A percentile compares a stretch with the other conserved stretches of the same genome.
These are phyloP conservation scores for Pichia terricola DNA, from an alignment of 1,139 yeast genomes.

Conservation along the genomic window DNA sequence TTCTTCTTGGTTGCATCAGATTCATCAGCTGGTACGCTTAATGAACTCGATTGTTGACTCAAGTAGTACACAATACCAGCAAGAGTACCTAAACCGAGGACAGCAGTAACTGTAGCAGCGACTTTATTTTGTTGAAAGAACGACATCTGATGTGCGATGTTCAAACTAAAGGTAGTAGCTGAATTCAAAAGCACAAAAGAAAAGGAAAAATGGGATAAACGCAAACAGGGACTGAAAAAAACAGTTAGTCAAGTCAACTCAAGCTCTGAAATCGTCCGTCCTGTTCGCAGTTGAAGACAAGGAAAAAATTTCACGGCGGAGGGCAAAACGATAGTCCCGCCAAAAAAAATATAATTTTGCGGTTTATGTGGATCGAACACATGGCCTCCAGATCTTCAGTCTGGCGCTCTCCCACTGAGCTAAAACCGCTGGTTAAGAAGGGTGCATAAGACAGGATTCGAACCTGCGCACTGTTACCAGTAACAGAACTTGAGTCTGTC, in stretches of 20 bases:
- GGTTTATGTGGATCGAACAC: constrained; percentile 91
- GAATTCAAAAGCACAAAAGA: no score
- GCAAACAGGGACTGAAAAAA: no score
- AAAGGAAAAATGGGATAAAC: no score
- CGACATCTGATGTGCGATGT: constrained; percentile 2
- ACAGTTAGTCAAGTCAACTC: no score
- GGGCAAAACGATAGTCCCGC: background rate
- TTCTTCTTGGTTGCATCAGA: constrained; percentile 25
- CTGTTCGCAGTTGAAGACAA: background rate
- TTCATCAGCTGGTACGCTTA: constrained; percentile 6
- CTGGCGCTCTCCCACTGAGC: constrained; percentile 92
- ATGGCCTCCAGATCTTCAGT: constrained; percentile 90
- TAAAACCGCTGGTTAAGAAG: constrained; percentile 40
- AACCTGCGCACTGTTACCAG: constrained; percentile 21
- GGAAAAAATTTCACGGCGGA: background rate
- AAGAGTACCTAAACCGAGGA: constrained; percentile 53
- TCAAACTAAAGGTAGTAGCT: no score
- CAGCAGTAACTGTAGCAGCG: constrained; percentile 49
- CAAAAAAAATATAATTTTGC: constrained; percentile 31
- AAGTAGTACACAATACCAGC: constrained; percentile 50
- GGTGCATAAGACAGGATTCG: constrained; percentile 16
- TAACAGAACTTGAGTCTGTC: constrained; percentile 21
- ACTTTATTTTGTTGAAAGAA: constrained; percentile 34
- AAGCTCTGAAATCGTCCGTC: background rate
- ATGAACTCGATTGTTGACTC: constrained; percentile 22